Evolutionary conservation across 2,329 filamentous ascomycete genomes (phyloP).

Genomic region (Rugonectria rugulosa): DNA sequence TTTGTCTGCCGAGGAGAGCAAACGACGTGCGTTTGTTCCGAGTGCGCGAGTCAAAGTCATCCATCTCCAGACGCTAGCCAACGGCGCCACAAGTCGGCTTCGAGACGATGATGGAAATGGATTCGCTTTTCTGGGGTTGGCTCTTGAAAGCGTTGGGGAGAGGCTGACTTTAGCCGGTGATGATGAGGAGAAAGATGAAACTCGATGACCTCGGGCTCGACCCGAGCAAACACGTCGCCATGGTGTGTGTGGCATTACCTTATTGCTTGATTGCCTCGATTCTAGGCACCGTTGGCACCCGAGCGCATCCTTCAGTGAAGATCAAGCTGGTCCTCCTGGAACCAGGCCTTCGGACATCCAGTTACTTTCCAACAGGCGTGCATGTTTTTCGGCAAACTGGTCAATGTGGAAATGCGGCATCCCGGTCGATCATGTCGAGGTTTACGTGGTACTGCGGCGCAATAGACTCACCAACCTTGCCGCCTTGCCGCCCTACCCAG

Average conservation of each 20-base stretch:
- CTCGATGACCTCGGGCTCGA: slow-evolving; percentile 1
- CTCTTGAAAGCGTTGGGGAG: slow-evolving; percentile 13
- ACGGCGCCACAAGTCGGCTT: slow-evolving; percentile 27
- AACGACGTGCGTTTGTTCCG: neutral
- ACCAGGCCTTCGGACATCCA: too few species aligned
- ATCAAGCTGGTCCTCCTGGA: too few species aligned
- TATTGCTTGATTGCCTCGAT: too few species aligned
- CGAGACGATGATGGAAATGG: slow-evolving; percentile 4
- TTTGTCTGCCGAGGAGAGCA: slow-evolving; percentile 5
- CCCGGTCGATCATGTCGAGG: too few species aligned
- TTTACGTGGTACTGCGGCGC: too few species aligned
- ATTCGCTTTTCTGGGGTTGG: neutral
- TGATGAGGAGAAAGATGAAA: slow-evolving; percentile 3
- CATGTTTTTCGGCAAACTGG: too few species aligned
- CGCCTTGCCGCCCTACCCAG: neutral
- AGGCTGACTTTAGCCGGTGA: slow-evolving; percentile 18
- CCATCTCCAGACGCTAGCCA: slow-evolving; percentile 14
- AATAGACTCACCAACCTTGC: neutral
- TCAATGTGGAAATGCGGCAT: too few species aligned
- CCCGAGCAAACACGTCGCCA: slow-evolving; percentile 6
- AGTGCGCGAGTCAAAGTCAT: slow-evolving; percentile 11
- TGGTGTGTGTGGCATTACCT: neutral
- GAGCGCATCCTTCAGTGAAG: too few species aligned
- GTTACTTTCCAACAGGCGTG: too few species aligned
- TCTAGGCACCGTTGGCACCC: too few species aligned